Evolutionary conservation across 75 land plant species (phyloP).

Genomic region (Pinus albicaulis): DNA sequence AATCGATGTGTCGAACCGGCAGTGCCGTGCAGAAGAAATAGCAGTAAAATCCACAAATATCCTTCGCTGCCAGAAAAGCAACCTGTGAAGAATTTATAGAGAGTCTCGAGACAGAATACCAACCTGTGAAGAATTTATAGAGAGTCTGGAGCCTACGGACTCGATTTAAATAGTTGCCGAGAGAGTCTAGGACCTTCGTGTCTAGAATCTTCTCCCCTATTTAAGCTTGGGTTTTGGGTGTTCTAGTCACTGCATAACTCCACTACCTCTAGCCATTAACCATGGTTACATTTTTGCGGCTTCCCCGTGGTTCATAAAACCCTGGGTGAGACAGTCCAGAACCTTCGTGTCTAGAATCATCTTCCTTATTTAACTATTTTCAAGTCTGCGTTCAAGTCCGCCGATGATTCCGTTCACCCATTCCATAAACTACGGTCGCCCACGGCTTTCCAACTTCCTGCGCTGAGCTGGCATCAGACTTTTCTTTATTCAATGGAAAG

Average conservation of each 20-base stretch:
- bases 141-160: background rate
- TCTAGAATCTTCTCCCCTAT: background rate
- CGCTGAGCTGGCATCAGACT: no score
- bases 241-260: background rate
- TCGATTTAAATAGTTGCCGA: no score
- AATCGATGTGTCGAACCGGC: background rate
- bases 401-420: background rate
- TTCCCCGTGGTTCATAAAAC: background rate
- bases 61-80: no score
- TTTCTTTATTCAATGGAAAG: no score
- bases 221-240: background rate
- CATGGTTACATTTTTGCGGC: background rate
- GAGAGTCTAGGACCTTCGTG: background rate
- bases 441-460: no score
- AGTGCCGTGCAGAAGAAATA: background rate
- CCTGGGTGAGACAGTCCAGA: background rate
- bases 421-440: background rate
- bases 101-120: no score
- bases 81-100: background rate
- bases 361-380: background rate
- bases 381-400: background rate
- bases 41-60: no score
- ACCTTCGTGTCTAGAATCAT: slow-evolving; percentile 2
- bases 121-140: background rate
- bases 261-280: background rate